Percentiles rank a stretch among this genome's conserved stretches.
Conservation (phyloP, 371 early-diverging fungal species). For the Rhizomucor pusillus region DNA sequence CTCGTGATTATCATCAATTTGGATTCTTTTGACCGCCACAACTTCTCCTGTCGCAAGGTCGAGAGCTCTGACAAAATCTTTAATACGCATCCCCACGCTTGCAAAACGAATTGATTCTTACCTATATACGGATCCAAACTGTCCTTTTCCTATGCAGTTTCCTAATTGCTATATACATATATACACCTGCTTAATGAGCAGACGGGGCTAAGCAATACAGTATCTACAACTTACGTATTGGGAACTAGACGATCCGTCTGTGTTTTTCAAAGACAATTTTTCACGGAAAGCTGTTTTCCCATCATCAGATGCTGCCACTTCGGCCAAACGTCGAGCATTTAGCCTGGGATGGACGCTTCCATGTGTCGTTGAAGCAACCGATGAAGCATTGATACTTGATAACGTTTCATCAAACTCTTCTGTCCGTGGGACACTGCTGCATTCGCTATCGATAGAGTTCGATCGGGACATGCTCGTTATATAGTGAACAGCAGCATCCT, state of each 20-base stretch:
- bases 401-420: too few species aligned
- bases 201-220: neutral
- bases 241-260: constrained; percentile 19
- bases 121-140: constrained; percentile 85
- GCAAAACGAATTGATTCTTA: constrained; percentile 10
- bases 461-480: constrained; percentile 2
- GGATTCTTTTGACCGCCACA: constrained; percentile 86
- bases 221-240: constrained; percentile 22
- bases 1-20: constrained; percentile 60
- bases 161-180: constrained; percentile 65
- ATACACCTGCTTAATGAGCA: neutral
- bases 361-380: neutral
- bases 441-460: constrained; percentile 18
- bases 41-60: constrained; percentile 84
- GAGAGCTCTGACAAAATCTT: constrained; percentile 53
- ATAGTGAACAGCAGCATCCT: constrained; percentile 21
- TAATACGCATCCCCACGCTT: too few species aligned
- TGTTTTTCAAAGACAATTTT: constrained; percentile 19
- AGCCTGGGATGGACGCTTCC: constrained; percentile 30
- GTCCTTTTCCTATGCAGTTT: constrained; percentile 90
- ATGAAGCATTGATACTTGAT: neutral
- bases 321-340: constrained; percentile 16
- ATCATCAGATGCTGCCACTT: constrained; percentile 13
- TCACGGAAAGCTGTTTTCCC: constrained; percentile 2
- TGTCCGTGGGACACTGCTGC: constrained; percentile 5